Evolutionary conservation across 2,329 filamentous ascomycete species (phyloP).

Genomic region (Oidium heveae): DNA sequence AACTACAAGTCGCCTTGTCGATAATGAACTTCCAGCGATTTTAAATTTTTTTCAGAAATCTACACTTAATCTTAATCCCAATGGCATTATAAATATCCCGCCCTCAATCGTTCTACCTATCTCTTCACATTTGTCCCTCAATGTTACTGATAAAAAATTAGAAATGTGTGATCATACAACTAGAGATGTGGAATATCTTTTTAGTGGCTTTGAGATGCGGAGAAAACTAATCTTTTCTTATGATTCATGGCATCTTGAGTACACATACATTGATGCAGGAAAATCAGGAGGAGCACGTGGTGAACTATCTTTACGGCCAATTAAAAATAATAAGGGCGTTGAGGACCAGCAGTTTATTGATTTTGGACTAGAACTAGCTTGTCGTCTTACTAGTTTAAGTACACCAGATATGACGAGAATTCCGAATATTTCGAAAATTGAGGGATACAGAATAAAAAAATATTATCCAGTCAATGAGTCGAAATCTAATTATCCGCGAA

Average conservation of each 20-base stretch:
- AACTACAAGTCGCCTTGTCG: constrained; percentile 5
- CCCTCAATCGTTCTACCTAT: constrained; percentile 10
- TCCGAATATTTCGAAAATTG: not conserved
- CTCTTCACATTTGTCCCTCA: constrained; percentile 4
- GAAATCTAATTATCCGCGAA: not conserved
- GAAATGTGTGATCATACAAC: not conserved
- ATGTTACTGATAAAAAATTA: not conserved
- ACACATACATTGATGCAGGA: constrained; percentile 11
- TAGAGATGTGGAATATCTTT: constrained; percentile 12
- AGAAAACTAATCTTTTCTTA: constrained; percentile 7
- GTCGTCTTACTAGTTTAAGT: not conserved
- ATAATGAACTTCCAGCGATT: constrained; percentile 1
- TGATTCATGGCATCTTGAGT: constrained; percentile 8
- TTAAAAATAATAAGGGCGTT: constrained; percentile 1
- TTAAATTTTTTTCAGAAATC: constrained; percentile 7
- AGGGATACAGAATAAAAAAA: not conserved
- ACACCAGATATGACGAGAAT: not conserved
- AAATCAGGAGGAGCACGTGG: constrained; percentile 11
- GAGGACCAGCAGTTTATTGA: constrained; percentile 5
- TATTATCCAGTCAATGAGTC: not conserved
- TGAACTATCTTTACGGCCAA: constrained; percentile 9
- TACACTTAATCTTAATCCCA: constrained; percentile 4
- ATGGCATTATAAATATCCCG: constrained; percentile 7
- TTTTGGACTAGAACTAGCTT: not conserved
- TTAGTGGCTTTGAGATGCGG: constrained; percentile 11